These are phyloP conservation scores for Coemansia sp. DNA, from an alignment of 192 early-diverging fungal species.

Conservation along the genomic window DNA sequence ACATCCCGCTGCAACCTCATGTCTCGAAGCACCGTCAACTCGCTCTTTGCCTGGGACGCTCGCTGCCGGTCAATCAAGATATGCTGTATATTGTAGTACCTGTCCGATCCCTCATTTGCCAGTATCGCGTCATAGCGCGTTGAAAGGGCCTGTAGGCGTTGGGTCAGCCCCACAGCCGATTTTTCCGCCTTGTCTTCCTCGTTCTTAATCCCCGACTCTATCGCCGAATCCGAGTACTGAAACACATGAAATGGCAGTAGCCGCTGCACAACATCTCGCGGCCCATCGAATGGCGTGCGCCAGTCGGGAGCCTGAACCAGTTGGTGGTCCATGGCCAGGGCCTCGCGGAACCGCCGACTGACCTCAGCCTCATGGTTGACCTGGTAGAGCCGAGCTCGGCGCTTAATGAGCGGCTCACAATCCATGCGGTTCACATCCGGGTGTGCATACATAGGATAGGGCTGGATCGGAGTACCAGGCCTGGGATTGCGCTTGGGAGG, in stretches of 20 bases:
- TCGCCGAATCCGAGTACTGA: slow-evolving; percentile 60
- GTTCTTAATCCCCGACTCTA: slow-evolving; percentile 22
- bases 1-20: slow-evolving; percentile 40
- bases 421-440: slow-evolving; percentile 17
- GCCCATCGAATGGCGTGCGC: slow-evolving; percentile 64
- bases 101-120: slow-evolving; percentile 25
- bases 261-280: slow-evolving; percentile 64
- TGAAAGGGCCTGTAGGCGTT: slow-evolving; percentile 12
- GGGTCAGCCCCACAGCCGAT: neutral
- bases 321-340: slow-evolving; percentile 59
- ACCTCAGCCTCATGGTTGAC: slow-evolving; percentile 36
- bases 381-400: slow-evolving; percentile 21
- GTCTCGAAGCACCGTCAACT: slow-evolving; percentile 30
- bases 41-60: slow-evolving; percentile 7
- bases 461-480: neutral
- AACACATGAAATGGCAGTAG: slow-evolving; percentile 77
- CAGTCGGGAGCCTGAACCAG: slow-evolving; percentile 56
- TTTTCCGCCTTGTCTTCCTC: slow-evolving; percentile 12
- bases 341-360: slow-evolving; percentile 48
- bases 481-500: neutral
- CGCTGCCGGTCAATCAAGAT: slow-evolving; percentile 34
- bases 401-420: slow-evolving; percentile 15
- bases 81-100: slow-evolving; percentile 21
- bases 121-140: slow-evolving; percentile 23
- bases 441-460: slow-evolving; percentile 17